phyloP scores from a whole-genome alignment of 352 stramenopile genomes.

The Aphanomyces stellatus region DNA sequence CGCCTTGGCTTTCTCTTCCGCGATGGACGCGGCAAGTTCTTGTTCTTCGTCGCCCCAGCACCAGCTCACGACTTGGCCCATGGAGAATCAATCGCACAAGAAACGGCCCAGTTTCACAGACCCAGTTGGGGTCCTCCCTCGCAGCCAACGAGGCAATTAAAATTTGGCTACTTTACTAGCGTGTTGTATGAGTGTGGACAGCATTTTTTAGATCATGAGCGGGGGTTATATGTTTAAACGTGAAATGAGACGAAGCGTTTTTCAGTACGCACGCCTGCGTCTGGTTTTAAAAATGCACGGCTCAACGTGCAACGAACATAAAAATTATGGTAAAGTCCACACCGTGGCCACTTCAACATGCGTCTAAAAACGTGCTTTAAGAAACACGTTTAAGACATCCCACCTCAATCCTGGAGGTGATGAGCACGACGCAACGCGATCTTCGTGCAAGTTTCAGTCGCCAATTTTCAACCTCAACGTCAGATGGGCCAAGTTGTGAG shows the following conservation, averaged over 20 bases:
- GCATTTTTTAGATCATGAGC: neutral
- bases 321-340: no score
- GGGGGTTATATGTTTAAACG: neutral
- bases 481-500: slow-evolving; percentile 6
- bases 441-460: slow-evolving; percentile 3
- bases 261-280: no score
- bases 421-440: neutral
- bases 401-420: neutral
- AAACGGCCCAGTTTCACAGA: no score
- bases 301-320: no score
- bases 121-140: no score
- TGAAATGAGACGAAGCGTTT: no score
- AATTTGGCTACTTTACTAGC: no score
- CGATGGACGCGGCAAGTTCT: neutral
- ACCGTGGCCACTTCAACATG: neutral
- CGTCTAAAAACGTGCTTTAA: neutral
- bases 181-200: neutral
- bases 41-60: slow-evolving; percentile 9
- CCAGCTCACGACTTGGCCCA: slow-evolving; percentile 17
- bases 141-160: no score
- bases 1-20: slow-evolving; percentile 2
- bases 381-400: neutral
- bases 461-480: neutral
- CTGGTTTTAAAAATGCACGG: no score
- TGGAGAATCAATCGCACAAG: no score